Evolutionary conservation across 2,329 filamentous ascomycete genomes (phyloP), one percentile per base, ranked within the genome.

Genomic region (Monilinia fructicola): DNA sequence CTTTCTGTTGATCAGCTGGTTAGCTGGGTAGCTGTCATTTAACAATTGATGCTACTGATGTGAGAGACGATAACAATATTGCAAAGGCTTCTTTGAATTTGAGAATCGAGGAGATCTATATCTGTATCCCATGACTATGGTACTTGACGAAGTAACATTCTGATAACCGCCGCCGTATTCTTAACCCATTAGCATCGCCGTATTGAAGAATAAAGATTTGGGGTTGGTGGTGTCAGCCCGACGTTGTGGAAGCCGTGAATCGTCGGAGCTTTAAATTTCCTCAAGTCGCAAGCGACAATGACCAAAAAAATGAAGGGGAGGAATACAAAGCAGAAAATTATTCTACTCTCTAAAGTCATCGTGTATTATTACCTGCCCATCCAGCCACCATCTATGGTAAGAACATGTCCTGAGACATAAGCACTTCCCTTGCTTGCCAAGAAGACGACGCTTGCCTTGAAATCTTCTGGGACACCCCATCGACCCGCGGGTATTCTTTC

Each of bases 301-400:
- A 38, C 4, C 21, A n/a, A 31, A 35, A 58, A 23, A 16, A 42
- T 58, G 18, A 58, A 40, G 40, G 35, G 11, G 16, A 14, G n/a
- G 2, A 67, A 40, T 31, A 18, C 18, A 16, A n/a, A 35, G 5
- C n/a, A 54, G 35, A 31, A n/a, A 54, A 42, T 23, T 11, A 42
- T 18, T 52, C 38, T 38, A n/a, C 6, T 31, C 35, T n/a, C 44
- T 26, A 56, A 60, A 21, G 23, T 40, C 35, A 44, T n/a, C 31
- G 18, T 40, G 7, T 21, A 10, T 26, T 9, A 38, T 50, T 81
- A 96, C 81, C 92, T 83, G 1, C 91, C 92, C 92, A 96, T 96
- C 92, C 92, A 97, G 14, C 93, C 93, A 10, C 93, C 93, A 78
- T 97, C 93, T 56, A 97, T 91, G 35, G 90, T 89, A 72, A 97